Conservation (phyloP, 306 rosid genomes). For the Albizia julibrissin region DNA sequence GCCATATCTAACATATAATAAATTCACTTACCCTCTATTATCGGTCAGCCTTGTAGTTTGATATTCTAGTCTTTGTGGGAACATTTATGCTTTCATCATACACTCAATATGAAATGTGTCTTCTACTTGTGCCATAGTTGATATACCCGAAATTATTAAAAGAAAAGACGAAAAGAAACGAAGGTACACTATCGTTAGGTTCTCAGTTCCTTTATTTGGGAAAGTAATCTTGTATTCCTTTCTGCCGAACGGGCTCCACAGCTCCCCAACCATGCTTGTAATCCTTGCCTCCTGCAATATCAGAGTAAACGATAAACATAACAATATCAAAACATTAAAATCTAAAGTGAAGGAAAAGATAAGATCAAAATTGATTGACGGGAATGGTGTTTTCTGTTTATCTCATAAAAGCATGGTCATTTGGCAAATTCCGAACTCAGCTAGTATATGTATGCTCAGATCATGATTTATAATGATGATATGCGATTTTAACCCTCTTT, state of each 20-base stretch:
- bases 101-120: not conserved
- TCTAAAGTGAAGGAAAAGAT: not conserved
- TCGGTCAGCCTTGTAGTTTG: not conserved
- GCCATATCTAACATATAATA: not conserved
- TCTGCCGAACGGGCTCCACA: conserved; percentile 73
- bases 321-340: not conserved
- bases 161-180: not conserved
- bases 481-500: too few relatives aligned
- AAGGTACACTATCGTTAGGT: not conserved
- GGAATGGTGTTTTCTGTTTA: not conserved
- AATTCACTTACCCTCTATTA: not conserved
- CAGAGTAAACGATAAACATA: not conserved
- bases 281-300: conserved; percentile 59
- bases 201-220: conserved; percentile 67
- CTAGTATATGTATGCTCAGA: too few relatives aligned
- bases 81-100: not conserved
- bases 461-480: not conserved
- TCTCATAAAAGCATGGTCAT: not conserved
- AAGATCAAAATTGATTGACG: not conserved
- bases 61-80: not conserved
- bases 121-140: not conserved
- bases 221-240: conserved; percentile 79
- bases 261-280: conserved; percentile 56
- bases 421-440: not conserved
- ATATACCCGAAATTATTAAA: not conserved